Evolutionary conservation across 2,329 filamentous ascomycete genomes (phyloP).

Genomic region (Colletotrichum liaoningense): DNA sequence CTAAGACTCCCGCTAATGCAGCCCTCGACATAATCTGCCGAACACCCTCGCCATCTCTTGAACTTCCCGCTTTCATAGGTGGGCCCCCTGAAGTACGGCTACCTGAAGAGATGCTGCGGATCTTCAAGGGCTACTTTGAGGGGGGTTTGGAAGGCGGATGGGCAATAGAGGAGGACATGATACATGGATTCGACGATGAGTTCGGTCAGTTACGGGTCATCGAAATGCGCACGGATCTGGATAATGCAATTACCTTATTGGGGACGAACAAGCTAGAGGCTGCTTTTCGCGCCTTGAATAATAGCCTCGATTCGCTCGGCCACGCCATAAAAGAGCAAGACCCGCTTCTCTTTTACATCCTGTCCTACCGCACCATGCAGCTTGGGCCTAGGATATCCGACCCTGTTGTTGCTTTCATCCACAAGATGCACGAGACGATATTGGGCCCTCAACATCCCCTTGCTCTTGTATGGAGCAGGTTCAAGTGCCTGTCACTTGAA

Average conservation of each 20-base stretch:
- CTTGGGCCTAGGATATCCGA: background rate
- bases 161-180: background rate
- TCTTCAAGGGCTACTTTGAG: background rate
- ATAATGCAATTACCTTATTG: background rate
- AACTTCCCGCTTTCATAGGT: background rate
- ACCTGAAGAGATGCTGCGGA: background rate
- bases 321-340: background rate
- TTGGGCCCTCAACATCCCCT: background rate
- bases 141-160: background rate
- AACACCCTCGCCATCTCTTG: constrained; percentile 8
- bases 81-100: background rate
- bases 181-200: background rate
- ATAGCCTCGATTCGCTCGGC: background rate
- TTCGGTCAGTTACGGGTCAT: background rate
- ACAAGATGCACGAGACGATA: background rate
- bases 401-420: background rate
- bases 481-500: background rate
- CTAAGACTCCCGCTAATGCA: background rate
- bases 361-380: background rate
- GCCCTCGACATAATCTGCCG: constrained; percentile 7
- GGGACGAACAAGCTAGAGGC: background rate
- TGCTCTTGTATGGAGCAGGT: background rate
- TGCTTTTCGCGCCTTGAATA: background rate
- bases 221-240: background rate
- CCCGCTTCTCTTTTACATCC: background rate